Conservation (phyloP, 176 grass and related monocot species). For the Coix lacrymajobi region DNA sequence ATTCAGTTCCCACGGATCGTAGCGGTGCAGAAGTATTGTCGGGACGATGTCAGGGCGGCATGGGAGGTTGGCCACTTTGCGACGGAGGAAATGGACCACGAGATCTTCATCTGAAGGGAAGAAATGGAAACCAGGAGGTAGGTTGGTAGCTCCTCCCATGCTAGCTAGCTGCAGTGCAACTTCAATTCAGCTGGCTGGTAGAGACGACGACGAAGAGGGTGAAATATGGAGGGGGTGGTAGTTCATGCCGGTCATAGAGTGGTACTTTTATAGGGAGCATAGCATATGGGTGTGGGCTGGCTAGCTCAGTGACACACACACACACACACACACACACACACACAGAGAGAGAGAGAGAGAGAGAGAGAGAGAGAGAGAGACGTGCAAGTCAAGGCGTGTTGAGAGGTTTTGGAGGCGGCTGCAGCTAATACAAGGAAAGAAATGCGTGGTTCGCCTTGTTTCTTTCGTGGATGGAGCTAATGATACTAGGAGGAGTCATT, state of each 20-base stretch:
- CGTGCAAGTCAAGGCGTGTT: constrained; percentile 30
- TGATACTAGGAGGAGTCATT: constrained; percentile 23
- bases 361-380: constrained; percentile 10
- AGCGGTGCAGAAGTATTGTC: constrained; percentile 36
- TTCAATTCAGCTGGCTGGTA: background rate
- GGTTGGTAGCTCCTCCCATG: constrained; percentile 57
- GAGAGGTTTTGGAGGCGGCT: constrained; percentile 35
- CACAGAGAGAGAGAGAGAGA: background rate
- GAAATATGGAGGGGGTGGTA: background rate
- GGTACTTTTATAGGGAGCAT: constrained; percentile 30
- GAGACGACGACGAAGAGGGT: background rate
- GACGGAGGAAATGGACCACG: constrained; percentile 67
- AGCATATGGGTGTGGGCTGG: background rate
- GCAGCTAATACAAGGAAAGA: constrained; percentile 18
- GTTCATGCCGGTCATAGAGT: constrained; percentile 11
- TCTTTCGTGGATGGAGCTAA: constrained; percentile 18
- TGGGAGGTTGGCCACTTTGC: constrained; percentile 53
- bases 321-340: too few species aligned
- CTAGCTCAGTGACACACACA: background rate
- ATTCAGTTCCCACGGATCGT: constrained; percentile 76
- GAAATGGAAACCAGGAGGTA: constrained; percentile 88
- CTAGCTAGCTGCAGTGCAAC: background rate
- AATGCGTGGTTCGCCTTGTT: background rate
- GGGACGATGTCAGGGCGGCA: constrained; percentile 75
- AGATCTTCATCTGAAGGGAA: constrained; percentile 84